These are phyloP conservation scores for Phytopythium helicoides DNA, from an alignment of 352 stramenopile genomes.

Conservation along the genomic window DNA sequence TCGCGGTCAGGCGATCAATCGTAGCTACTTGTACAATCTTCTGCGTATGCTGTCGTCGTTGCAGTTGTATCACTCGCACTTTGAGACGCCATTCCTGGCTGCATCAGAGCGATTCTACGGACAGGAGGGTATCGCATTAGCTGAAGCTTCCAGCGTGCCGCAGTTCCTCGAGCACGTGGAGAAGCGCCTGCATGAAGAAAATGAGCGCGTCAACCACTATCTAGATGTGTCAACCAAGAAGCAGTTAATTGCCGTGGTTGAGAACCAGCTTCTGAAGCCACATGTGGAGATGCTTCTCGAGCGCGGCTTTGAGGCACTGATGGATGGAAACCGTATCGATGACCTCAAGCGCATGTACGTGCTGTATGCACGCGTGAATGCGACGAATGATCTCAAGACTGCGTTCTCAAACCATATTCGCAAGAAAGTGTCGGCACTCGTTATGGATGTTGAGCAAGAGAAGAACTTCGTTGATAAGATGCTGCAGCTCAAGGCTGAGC, in stretches of 20 bases:
- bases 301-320: constrained; percentile 83
- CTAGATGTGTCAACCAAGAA: constrained; percentile 75
- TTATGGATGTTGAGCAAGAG: constrained; percentile 81
- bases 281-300: constrained; percentile 84
- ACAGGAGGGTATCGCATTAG: constrained; percentile 59
- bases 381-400: constrained; percentile 60
- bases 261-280: constrained; percentile 80
- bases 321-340: constrained; percentile 76
- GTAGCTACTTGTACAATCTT: constrained; percentile 76
- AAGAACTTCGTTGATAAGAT: constrained; percentile 90
- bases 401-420: constrained; percentile 74
- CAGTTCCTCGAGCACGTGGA: constrained; percentile 90
- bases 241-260: constrained; percentile 67
- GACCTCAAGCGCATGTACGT: constrained; percentile 89
- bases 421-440: constrained; percentile 69
- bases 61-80: constrained; percentile 81
- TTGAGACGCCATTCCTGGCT: constrained; percentile 86
- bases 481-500: constrained; percentile 78
- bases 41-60: constrained; percentile 84
- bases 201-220: constrained; percentile 69
- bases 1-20: constrained; percentile 84
- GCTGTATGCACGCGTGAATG: constrained; percentile 74
- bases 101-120: constrained; percentile 88
- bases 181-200: constrained; percentile 81
- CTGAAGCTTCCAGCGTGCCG: constrained; percentile 66